Conservation (phyloP, 441 rosid genomes). For the Eruca vesicaria region DNA sequence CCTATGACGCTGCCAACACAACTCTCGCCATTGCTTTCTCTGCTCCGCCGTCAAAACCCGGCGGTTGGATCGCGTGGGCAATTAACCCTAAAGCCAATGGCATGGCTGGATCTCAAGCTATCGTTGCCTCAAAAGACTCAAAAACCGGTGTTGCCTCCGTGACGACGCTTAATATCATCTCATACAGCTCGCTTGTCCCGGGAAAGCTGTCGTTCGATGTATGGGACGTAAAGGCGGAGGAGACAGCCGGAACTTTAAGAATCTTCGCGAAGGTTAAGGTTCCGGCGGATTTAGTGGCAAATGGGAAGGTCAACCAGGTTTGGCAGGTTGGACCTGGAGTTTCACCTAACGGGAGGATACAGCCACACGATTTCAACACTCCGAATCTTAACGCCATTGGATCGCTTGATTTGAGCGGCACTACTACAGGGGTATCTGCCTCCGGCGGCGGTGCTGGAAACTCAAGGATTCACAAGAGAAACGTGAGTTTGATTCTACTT, state of each 20-base stretch:
- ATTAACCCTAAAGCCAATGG: constrained; percentile 47
- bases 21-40: constrained; percentile 39
- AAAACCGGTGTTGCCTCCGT: constrained; percentile 35
- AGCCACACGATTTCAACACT: constrained; percentile 35
- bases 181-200: constrained; percentile 28
- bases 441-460: constrained; percentile 30
- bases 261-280: constrained; percentile 22
- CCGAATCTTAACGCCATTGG: constrained; percentile 43
- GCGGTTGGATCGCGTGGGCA: constrained; percentile 55
- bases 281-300: constrained; percentile 23
- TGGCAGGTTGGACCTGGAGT: constrained; percentile 60
- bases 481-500: constrained; percentile 37
- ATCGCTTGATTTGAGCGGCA: constrained; percentile 36
- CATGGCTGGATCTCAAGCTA: constrained; percentile 54
- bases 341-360: constrained; percentile 26
- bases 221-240: constrained; percentile 49
- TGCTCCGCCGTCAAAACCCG: constrained; percentile 38
- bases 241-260: constrained; percentile 6
- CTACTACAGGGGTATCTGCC: constrained; percentile 8
- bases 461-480: constrained; percentile 43
- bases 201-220: constrained; percentile 45
- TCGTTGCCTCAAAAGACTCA: constrained; percentile 42
- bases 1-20: constrained; percentile 28
- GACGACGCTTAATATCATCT: constrained; percentile 36
- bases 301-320: constrained; percentile 49